Evolutionary conservation across 2,329 filamentous ascomycete genomes (phyloP).

Genomic region (Pseudocercospora fuligena): DNA sequence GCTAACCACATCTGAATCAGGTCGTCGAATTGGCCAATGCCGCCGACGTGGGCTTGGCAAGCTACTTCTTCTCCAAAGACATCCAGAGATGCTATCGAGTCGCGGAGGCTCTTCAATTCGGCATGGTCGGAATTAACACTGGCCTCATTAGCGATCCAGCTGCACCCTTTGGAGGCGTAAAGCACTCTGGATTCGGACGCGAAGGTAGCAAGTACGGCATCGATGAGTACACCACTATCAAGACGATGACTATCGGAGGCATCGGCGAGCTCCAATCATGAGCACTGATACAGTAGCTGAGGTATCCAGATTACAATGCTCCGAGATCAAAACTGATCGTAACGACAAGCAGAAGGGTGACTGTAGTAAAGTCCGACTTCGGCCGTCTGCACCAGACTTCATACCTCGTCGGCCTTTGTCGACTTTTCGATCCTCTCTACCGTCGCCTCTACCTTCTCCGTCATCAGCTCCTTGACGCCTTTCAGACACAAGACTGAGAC

Average conservation of each 20-base stretch:
- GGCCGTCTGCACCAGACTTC: not conserved
- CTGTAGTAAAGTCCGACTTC: not conserved
- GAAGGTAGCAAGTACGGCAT: conserved; percentile 80
- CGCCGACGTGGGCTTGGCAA: conserved; percentile 35
- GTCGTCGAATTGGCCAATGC: conserved; percentile 20
- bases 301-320: not conserved
- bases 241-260: conserved; percentile 60
- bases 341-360: not conserved
- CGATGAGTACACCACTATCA: conserved; percentile 75
- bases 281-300: not conserved
- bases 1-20: not conserved
- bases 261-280: conserved; percentile 20
- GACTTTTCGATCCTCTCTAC: conserved; percentile 44
- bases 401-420: not conserved
- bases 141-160: conserved; percentile 35
- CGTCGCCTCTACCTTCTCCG: conserved; percentile 59
- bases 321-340: not conserved
- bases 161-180: conserved; percentile 74
- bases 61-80: conserved; percentile 45
- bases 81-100: conserved; percentile 44
- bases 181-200: conserved; percentile 79
- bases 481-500: conserved; percentile 52
- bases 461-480: conserved; percentile 59
- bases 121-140: conserved; percentile 43
- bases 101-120: conserved; percentile 46